phyloP scores from a whole-genome alignment of 192 early-diverging fungal species.

The Diversispora epigaea region DNA sequence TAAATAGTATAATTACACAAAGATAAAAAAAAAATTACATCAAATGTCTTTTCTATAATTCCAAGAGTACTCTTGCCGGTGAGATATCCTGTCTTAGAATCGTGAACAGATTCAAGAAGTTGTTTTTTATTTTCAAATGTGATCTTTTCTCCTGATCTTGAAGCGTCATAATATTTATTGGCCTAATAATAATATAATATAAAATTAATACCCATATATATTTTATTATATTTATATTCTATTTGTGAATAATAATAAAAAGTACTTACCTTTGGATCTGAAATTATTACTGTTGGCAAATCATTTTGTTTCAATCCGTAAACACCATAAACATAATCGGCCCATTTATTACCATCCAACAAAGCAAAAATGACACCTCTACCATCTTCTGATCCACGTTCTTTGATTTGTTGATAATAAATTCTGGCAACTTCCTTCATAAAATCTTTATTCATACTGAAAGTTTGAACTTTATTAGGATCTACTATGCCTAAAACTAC shows the following conservation, averaged over 20 bases:
- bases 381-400: constrained; percentile 19
- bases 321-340: constrained; percentile 55
- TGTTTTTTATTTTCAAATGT: not conserved
- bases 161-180: constrained; percentile 25
- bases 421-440: constrained; percentile 39
- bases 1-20: not conserved
- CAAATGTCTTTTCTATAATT: constrained; percentile 20
- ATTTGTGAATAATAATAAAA: not conserved
- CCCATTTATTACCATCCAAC: constrained; percentile 63
- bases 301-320: constrained; percentile 41
- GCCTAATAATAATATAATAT: not conserved
- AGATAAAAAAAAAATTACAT: not conserved
- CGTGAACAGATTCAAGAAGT: constrained; percentile 23
- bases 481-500: constrained; percentile 68
- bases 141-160: constrained; percentile 10
- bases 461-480: constrained; percentile 34
- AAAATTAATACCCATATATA: not conserved
- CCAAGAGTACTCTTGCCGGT: constrained; percentile 25
- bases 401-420: constrained; percentile 34
- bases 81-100: constrained; percentile 8
- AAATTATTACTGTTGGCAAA: constrained; percentile 33
- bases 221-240: not conserved
- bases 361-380: constrained; percentile 57
- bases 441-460: constrained; percentile 10
- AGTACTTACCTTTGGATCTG: constrained; percentile 16